Conservation (phyloP, 768 basidiomycete species). For the Lactifluus echinatus region DNA sequence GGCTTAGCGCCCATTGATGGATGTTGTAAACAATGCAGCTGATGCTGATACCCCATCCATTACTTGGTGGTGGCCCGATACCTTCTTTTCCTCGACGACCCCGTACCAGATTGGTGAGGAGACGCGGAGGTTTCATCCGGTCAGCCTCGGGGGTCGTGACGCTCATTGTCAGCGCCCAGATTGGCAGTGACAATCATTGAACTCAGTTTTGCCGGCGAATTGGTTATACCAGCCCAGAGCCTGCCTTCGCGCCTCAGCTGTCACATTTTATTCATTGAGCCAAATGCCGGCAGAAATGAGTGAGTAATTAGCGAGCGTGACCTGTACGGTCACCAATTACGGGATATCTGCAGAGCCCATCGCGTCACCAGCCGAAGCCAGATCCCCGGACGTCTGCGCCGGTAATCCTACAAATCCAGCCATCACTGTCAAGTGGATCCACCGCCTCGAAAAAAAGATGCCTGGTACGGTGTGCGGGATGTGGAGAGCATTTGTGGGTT, state of each 20-base stretch:
- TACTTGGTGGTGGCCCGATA: background rate
- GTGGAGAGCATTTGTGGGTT: background rate
- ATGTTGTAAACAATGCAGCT: background rate
- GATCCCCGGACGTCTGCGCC: background rate
- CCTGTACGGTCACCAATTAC: constrained; percentile 7
- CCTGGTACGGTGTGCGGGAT: background rate
- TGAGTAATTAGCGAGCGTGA: constrained; percentile 1
- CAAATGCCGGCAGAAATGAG: constrained; percentile 11
- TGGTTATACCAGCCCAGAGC: background rate
- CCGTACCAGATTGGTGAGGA: background rate
- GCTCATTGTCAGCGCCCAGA: constrained; percentile 16
- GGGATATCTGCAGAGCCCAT: background rate
- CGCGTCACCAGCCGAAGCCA: constrained; percentile 8
- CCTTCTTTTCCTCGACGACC: background rate
- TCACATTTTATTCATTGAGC: background rate
- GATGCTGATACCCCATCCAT: background rate
- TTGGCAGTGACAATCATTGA: constrained; percentile 19
- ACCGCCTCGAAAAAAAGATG: background rate
- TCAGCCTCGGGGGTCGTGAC: background rate
- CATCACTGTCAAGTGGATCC: background rate
- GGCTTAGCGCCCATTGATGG: constrained; percentile 11
- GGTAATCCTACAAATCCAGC: background rate
- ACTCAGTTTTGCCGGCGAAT: constrained; percentile 19
- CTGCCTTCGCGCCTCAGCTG: constrained; percentile 11
- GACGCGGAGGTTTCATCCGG: background rate